These are phyloP conservation scores for Grosmannia penicillata DNA, from an alignment of 2,329 filamentous ascomycete genomes.

Conservation along the genomic window DNA sequence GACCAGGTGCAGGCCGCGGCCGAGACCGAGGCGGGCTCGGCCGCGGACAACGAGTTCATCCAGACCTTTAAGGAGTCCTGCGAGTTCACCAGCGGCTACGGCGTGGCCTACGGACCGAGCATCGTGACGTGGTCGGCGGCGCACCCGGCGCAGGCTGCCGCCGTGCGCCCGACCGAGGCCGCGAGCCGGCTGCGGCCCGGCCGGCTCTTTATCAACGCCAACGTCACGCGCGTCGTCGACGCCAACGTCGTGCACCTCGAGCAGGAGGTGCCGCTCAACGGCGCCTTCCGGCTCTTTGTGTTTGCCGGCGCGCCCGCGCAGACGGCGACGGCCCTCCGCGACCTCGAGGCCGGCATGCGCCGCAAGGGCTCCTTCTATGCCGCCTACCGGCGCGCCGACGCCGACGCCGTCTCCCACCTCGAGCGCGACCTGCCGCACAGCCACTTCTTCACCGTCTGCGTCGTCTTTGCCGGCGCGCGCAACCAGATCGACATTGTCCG, in stretches of 20 bases:
- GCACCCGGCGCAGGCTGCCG: constrained; percentile 55
- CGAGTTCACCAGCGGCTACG: constrained; percentile 87
- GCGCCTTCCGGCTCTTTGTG: constrained; percentile 72
- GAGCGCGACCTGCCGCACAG: constrained; percentile 78
- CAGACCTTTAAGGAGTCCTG: constrained; percentile 82
- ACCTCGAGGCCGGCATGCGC: constrained; percentile 52
- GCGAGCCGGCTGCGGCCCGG: constrained; percentile 56
- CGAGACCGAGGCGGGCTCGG: constrained; percentile 2
- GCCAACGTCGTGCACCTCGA: constrained; percentile 84
- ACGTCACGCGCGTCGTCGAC: constrained; percentile 76
- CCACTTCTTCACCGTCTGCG: constrained; percentile 64
- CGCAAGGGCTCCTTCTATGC: constrained; percentile 59
- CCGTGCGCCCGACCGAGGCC: constrained; percentile 51
- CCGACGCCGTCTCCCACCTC: constrained; percentile 52
- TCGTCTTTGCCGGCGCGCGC: constrained; percentile 56
- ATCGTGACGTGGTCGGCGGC: constrained; percentile 65
- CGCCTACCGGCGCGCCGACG: constrained; percentile 46
- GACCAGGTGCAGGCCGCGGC: constrained; percentile 48
- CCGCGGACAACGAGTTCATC: constrained; percentile 60
- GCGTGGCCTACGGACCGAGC: constrained; percentile 73
- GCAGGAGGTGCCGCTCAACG: constrained; percentile 79
- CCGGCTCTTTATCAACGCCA: constrained; percentile 59
- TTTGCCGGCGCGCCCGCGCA: constrained; percentile 58
- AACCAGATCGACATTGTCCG: constrained; percentile 56
- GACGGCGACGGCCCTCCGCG: constrained; percentile 48